Base-by-base conservation (phyloP, 805 yeast species). In the Lipomyces kockii region DNA sequence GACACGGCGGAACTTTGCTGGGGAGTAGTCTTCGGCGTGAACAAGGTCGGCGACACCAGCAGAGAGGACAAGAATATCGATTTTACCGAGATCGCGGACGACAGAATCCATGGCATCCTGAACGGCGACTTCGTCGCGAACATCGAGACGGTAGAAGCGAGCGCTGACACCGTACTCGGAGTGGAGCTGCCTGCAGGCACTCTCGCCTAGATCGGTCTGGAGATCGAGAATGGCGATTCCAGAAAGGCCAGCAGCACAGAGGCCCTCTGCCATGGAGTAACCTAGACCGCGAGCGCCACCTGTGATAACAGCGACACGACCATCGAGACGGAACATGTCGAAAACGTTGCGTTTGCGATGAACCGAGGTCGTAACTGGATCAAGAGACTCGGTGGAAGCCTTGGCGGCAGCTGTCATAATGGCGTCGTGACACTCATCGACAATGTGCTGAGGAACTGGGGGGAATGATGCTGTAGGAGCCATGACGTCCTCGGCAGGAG, bases 251-350 rank as follows among this genome's bases (percentile, higher is more conserved):
- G 80, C 82, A 51, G 81, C 86, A 75, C 88, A 78, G 58, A 86
- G 81, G 22, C 89, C 89, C 77, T 88, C 85, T 65, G 88, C 84
- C 79, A 87, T 79, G 55, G 86, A 84, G 64, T 84, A 81, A 32
- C 89, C 88, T 71, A 87, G 83, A 51, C 90, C 90, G 51, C 90
- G 87, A 61, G 89, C 87, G 54, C 90, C 90, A 57, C 90, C 90
- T 60, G 90, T 87, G 65, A 87, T 80, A 39, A 87, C 80, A 67
- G 87, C 89, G 63, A 87, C 83, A 79, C 85, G 84, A 64, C 89
- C 89, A 73, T 86, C 89, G 71, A 87, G 82, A 71, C 88, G 81
- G 80, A 86, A 87, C 64, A 75, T 73, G 69, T 80, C 63, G 67
- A 80, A 78, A 75, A 81, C 74, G 74, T 78, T 79, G 60, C 79